Percentiles rank a stretch among this genome's conserved stretches.
Evolutionary conservation across 352 stramenopile genomes (phyloP).

Genomic region (Pythium angustatum): DNA sequence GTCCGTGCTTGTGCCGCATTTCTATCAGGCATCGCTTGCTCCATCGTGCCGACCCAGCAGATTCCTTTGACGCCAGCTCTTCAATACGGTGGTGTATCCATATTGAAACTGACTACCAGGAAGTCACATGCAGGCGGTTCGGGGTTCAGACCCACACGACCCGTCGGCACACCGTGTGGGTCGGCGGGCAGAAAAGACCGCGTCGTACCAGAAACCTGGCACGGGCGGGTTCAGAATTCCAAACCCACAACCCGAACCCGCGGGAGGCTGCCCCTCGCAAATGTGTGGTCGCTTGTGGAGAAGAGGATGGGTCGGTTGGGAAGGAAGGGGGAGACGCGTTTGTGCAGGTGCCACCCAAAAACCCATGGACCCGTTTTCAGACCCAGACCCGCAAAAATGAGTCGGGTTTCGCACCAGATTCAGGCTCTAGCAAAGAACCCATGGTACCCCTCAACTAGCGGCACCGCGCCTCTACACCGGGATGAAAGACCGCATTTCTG

Average conservation of each 20-base stretch:
- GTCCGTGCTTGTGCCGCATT: too few relatives aligned
- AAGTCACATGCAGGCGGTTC: background rate
- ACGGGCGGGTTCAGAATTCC: constrained; percentile 23
- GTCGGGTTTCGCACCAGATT: constrained; percentile 16
- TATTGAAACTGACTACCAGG: background rate
- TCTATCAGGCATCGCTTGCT: too few relatives aligned
- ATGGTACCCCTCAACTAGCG: background rate
- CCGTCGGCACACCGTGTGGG: constrained; percentile 21
- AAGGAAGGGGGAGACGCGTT: background rate
- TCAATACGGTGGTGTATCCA: constrained; percentile 10
- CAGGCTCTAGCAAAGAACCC: constrained; percentile 14
- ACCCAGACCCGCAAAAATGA: constrained; percentile 19
- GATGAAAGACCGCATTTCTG: background rate
- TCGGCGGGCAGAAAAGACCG: constrained; percentile 13
- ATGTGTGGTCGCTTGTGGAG: constrained; percentile 27
- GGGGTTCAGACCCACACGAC: constrained; percentile 21
- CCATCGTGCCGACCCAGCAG: too few relatives aligned
- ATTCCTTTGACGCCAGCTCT: too few relatives aligned
- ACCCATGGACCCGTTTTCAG: constrained; percentile 11
- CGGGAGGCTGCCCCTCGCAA: background rate
- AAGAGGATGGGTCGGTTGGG: constrained; percentile 26
- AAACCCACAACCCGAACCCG: constrained; percentile 20
- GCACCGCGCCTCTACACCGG: background rate
- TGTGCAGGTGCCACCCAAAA: constrained; percentile 25
- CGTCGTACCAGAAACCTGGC: constrained; percentile 30